These are phyloP conservation scores for Immersiella caudata DNA, from an alignment of 495 filamentous ascomycete species.

Conservation along the genomic window DNA sequence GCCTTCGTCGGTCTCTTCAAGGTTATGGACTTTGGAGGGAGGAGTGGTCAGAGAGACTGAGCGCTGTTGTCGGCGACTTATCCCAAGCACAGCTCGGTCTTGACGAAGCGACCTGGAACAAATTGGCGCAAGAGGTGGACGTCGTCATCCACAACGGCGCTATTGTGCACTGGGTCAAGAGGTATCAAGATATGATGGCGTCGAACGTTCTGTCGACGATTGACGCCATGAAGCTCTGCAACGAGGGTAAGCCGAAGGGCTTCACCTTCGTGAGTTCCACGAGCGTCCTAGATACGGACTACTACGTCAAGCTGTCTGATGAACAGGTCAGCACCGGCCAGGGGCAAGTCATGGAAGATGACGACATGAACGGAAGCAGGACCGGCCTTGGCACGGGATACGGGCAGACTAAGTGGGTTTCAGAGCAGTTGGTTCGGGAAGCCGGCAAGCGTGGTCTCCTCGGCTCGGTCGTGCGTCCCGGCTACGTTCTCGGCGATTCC, in stretches of 20 bases:
- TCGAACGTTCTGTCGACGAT: conserved; percentile 84
- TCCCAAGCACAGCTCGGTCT: conserved; percentile 73
- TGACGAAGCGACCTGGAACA: conserved; percentile 61
- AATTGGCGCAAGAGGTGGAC: conserved; percentile 66
- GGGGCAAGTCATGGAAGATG: conserved; percentile 50
- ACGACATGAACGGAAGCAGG: conserved; percentile 52
- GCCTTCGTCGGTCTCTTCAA: conserved; percentile 57
- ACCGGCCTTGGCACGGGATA: conserved; percentile 70
- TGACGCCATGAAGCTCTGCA: conserved; percentile 75
- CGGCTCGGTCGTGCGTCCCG: conserved; percentile 79
- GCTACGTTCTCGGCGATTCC: conserved; percentile 82
- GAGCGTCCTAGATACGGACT: conserved; percentile 74
- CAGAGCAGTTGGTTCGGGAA: conserved; percentile 77
- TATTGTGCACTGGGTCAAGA: conserved; percentile 80
- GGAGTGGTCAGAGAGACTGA: conserved; percentile 64
- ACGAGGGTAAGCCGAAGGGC: conserved; percentile 73
- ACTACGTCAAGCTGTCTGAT: conserved; percentile 75
- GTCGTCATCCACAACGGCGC: conserved; percentile 92
- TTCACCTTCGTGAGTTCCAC: conserved; percentile 89
- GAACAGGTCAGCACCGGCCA: conserved; percentile 51
- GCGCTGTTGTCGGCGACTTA: conserved; percentile 72
- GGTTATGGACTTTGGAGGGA: conserved; percentile 83
- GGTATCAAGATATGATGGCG: conserved; percentile 73
- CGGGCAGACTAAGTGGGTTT: conserved; percentile 77
- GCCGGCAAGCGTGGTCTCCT: conserved; percentile 76